These are phyloP conservation scores for Serendipita vermifera DNA, from an alignment of 768 basidiomycete genomes.

Conservation along the genomic window DNA sequence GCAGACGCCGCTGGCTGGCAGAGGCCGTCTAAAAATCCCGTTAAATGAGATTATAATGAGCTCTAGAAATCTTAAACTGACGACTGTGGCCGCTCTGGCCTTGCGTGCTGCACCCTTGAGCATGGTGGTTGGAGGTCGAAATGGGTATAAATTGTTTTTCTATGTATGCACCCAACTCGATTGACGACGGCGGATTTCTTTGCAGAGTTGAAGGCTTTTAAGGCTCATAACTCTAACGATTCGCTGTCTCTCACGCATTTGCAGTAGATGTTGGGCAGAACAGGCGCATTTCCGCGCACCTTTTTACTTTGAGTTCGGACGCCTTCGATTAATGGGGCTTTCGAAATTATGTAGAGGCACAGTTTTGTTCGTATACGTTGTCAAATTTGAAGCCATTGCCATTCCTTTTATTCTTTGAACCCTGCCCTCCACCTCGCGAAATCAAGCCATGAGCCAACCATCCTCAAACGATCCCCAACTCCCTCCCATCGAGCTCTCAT, in stretches of 20 bases:
- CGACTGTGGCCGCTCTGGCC: background rate
- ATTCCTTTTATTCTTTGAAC: background rate
- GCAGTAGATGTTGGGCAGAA: constrained; percentile 52
- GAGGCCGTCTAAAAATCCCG: constrained; percentile 40
- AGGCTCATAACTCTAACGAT: background rate
- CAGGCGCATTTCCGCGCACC: constrained; percentile 21
- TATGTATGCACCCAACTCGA: constrained; percentile 39
- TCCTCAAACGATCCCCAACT: constrained; percentile 2
- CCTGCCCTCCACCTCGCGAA: background rate
- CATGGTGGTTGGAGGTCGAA: constrained; percentile 2
- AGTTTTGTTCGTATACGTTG: constrained; percentile 23
- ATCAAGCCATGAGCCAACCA: background rate
- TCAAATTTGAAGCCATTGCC: background rate
- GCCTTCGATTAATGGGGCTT: constrained; percentile 41
- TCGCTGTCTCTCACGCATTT: constrained; percentile 22
- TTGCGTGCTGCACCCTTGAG: constrained; percentile 1
- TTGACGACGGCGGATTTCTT: constrained; percentile 57
- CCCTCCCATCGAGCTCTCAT: constrained; percentile 18
- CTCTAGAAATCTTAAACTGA: background rate
- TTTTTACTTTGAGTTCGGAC: constrained; percentile 75
- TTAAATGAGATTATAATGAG: constrained; percentile 7
- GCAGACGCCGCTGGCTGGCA: constrained; percentile 76
- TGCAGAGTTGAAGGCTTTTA: constrained; percentile 13
- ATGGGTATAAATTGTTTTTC: background rate
- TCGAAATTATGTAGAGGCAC: constrained; percentile 76